Base-by-base conservation (phyloP, 768 basidiomycete genomes). In the Chlorophyllum brunneum region DNA sequence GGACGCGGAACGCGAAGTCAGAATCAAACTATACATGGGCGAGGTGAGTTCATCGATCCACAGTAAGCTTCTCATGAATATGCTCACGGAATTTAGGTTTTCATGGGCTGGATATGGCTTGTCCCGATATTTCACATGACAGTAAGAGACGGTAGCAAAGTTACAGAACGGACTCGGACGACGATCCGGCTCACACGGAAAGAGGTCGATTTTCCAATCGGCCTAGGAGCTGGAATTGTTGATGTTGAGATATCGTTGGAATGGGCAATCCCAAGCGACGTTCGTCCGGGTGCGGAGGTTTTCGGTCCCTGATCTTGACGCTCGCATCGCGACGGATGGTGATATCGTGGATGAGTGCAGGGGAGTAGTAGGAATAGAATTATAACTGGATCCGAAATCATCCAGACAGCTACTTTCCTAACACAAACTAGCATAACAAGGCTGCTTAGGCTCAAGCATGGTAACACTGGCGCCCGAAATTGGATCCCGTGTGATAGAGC, bases 51-150 rank as follows among this genome's bases (percentile, higher is more conserved):
- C 29, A 50, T 38, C 10, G 40, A 48, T 48, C 24, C 15, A 22
- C 16, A 15, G 41, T 24, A 34, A 51, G 29, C 57, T 16, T 16
- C 48, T 5, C 52, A 22, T 51, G 13, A 18, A 50, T 38, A 31
- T 18, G 42, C 27, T 22, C 13, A 50, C 9, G 30, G 22, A 62
- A 15, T 42, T 18, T 34, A 91, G 78, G 75, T 92, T 0, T 82
- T 86, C 59, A 81, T 94, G 65, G 85, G 87, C 27, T 94, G 92
- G 92, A 63, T 84, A 44, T 93, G 92, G 92, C 76, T 93, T 62
- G 81, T 94, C 54, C 92, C 92, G 0, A 74, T 82, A 0, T 93
- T 93, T 70, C 88, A 93, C 62, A 80, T 92, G 72, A 11, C 68
- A 2, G 36, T 60, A 10, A 13, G 16, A 18, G 33, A 29, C 10